These are phyloP conservation scores for Cucurbitaria berberidis DNA, from an alignment of 2,329 filamentous ascomycete genomes.

Conservation along the genomic window DNA sequence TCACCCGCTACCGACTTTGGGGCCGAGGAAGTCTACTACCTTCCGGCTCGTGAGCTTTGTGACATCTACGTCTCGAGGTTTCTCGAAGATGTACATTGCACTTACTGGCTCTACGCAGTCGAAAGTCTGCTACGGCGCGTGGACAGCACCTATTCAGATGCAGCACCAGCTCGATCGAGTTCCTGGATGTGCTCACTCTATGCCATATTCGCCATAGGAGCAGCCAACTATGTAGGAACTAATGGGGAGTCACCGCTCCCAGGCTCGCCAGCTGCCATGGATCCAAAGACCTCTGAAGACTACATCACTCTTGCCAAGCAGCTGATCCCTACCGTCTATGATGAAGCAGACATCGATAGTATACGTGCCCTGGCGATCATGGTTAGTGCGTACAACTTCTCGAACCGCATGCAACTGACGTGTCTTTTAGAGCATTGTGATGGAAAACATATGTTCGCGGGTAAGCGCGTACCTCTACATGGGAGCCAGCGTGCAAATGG, in stretches of 20 bases:
- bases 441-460: slow-evolving; percentile 45
- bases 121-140: slow-evolving; percentile 41
- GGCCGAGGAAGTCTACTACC: slow-evolving; percentile 30
- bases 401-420: slow-evolving; percentile 10
- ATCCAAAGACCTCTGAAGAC: slow-evolving; percentile 38
- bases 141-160: slow-evolving; percentile 40
- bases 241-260: slow-evolving; percentile 30
- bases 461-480: slow-evolving; percentile 47
- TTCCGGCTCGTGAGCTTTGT: slow-evolving; percentile 38
- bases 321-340: slow-evolving; percentile 41
- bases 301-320: slow-evolving; percentile 44
- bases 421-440: slow-evolving; percentile 37
- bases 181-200: slow-evolving; percentile 49
- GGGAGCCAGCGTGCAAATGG: slow-evolving; percentile 46
- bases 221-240: slow-evolving; percentile 28
- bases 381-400: slow-evolving; percentile 22
- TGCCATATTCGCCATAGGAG: slow-evolving; percentile 44
- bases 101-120: slow-evolving; percentile 46
- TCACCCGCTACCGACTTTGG: slow-evolving; percentile 26
- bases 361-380: slow-evolving; percentile 45
- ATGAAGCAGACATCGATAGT: slow-evolving; percentile 47
- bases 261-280: slow-evolving; percentile 22
- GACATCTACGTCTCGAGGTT: slow-evolving; percentile 44
- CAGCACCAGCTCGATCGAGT: slow-evolving; percentile 23
- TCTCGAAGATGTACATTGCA: slow-evolving; percentile 45